Evolutionary conservation across 805 yeast species (phyloP).

Genomic region (Candida dajiaensis): DNA sequence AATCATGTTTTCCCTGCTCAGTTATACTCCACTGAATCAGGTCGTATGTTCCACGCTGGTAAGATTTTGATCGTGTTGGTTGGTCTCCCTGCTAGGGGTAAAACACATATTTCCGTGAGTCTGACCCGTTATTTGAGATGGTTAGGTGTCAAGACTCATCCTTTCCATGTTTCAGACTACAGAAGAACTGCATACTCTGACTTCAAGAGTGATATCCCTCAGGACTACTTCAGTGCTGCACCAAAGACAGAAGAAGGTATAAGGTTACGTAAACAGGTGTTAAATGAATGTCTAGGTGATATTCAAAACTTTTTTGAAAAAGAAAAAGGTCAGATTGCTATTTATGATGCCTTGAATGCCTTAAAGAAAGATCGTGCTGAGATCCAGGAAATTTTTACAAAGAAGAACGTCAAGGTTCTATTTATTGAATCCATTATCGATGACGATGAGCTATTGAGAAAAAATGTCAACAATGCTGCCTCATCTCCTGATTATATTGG

Average conservation of each 20-base stretch:
- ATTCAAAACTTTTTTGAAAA: constrained; percentile 63
- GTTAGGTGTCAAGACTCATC: constrained; percentile 91
- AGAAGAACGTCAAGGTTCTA: constrained; percentile 63
- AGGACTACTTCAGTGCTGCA: constrained; percentile 59
- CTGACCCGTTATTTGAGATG: constrained; percentile 89
- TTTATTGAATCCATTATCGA: constrained; percentile 87
- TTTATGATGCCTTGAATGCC: constrained; percentile 93
- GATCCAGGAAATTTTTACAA: constrained; percentile 47
- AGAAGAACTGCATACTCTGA: constrained; percentile 45
- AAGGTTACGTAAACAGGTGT: constrained; percentile 49
- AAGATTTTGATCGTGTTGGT: constrained; percentile 81
- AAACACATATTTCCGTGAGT: constrained; percentile 87
- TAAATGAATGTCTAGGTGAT: constrained; percentile 61
- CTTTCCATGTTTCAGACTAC: constrained; percentile 90
- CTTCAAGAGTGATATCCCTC: constrained; percentile 46
- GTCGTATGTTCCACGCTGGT: constrained; percentile 93
- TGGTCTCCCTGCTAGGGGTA: constrained; percentile 95
- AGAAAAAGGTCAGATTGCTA: constrained; percentile 89
- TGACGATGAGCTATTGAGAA: constrained; percentile 57
- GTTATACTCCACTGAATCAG: constrained; percentile 86
- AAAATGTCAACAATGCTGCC: constrained; percentile 80
- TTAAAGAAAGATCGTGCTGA: constrained; percentile 58
- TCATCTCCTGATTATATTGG: constrained; percentile 81
- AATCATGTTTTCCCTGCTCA: constrained; percentile 85
- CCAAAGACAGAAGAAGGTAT: constrained; percentile 44